A percentile compares a stretch with the other conserved stretches of the same genome.
Evolutionary conservation across 2,329 filamentous ascomycete species (phyloP).

Genomic region (Verticillium longisporum): DNA sequence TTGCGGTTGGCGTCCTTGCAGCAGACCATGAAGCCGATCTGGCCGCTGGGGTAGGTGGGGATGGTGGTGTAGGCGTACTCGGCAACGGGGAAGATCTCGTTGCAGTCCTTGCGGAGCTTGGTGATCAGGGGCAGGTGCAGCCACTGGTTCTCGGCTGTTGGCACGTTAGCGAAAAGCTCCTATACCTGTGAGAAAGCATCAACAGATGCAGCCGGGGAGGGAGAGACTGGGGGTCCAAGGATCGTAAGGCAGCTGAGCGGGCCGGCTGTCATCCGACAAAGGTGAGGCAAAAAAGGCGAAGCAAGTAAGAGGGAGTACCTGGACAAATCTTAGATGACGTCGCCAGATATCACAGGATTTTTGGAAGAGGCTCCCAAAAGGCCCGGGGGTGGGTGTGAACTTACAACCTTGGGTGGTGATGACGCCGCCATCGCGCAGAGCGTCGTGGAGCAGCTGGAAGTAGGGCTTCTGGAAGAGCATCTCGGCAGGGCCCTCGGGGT

Average conservation of each 20-base stretch:
- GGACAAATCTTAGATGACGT: conserved; percentile 2
- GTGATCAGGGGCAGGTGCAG: conserved; percentile 91
- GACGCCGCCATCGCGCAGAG: conserved; percentile 89
- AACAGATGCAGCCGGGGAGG: neutral
- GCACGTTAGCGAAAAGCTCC: neutral
- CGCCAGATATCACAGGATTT: neutral
- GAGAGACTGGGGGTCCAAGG: neutral
- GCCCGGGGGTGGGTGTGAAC: conserved; percentile 59
- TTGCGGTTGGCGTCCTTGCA: conserved; percentile 84
- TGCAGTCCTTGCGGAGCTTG: conserved; percentile 94
- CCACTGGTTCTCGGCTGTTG: conserved; percentile 95
- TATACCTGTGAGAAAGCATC: conserved; percentile 7
- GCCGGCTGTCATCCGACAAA: neutral
- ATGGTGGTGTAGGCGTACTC: conserved; percentile 99
- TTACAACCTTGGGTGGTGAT: conserved; percentile 99
- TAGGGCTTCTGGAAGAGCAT: conserved; percentile 97
- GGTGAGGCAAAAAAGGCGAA: neutral
- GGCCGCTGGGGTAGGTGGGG: conserved; percentile 95
- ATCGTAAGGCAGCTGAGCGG: neutral
- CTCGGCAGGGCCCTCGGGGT: conserved; percentile 95
- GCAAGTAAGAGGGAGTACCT: conserved; percentile 2
- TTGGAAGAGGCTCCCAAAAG: conserved; percentile 18
- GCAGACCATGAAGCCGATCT: conserved; percentile 99
- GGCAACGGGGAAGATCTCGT: conserved; percentile 91
- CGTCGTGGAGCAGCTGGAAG: conserved; percentile 87